Conservation (phyloP, 2,329 filamentous ascomycete species). For the Pseudogymnoascus sp. region DNA sequence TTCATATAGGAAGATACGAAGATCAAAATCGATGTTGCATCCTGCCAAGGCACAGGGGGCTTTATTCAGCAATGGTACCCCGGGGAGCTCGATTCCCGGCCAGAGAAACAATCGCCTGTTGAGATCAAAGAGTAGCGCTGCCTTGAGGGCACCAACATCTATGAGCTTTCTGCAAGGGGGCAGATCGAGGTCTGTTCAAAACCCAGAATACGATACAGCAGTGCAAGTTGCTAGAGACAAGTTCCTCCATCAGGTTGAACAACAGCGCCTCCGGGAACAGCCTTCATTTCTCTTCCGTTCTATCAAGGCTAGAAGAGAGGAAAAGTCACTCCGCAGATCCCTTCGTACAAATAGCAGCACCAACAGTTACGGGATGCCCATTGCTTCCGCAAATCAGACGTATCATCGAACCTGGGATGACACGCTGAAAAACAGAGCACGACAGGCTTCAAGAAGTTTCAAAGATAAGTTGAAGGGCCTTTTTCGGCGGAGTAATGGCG, state of each 20-base stretch:
- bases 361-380: conserved; percentile 30
- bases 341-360: conserved; percentile 40
- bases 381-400: conserved; percentile 22
- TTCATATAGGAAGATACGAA: conserved; percentile 44
- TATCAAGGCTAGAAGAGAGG: conserved; percentile 19
- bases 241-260: conserved; percentile 30
- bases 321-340: conserved; percentile 39
- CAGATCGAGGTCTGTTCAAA: conserved; percentile 22
- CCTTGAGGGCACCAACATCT: conserved; percentile 43
- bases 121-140: conserved; percentile 20
- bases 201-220: conserved; percentile 29
- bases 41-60: conserved; percentile 22
- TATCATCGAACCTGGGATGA: conserved; percentile 25
- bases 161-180: conserved; percentile 44
- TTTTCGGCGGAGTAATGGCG: conserved; percentile 38
- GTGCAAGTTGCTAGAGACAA: conserved; percentile 32
- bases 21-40: conserved; percentile 48
- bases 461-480: conserved; percentile 54
- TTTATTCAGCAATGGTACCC: conserved; percentile 26
- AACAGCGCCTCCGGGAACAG: conserved; percentile 34
- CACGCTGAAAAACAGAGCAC: conserved; percentile 43
- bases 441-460: conserved; percentile 55
- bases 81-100: conserved; percentile 5
- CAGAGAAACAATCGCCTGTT: not conserved
- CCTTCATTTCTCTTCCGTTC: conserved; percentile 39